Evolutionary conservation across 129 eudicot genomes (phyloP).

Genomic region (Ambrosia artemisiifolia): DNA sequence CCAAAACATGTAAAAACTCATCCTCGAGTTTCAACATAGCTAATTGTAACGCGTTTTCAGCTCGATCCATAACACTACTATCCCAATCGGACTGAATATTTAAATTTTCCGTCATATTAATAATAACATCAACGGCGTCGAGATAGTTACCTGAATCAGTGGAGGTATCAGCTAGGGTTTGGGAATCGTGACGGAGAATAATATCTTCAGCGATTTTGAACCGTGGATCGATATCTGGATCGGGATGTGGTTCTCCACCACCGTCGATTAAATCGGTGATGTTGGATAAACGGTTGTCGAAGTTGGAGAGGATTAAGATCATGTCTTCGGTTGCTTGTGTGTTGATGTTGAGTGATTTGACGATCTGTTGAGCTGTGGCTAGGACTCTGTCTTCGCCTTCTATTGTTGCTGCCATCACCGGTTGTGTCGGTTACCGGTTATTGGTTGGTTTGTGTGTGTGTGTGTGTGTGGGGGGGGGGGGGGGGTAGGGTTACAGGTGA

Average conservation of each 20-base stretch:
- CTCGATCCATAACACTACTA: constrained; percentile 52
- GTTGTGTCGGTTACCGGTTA: background rate
- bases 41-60: constrained; percentile 67
- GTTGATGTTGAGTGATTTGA: constrained; percentile 58
- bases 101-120: constrained; percentile 47
- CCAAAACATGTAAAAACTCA: constrained; percentile 59
- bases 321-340: constrained; percentile 69
- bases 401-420: constrained; percentile 49
- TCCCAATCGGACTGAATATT: constrained; percentile 24
- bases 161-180: constrained; percentile 2
- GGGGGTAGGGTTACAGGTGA: background rate
- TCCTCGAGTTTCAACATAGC: constrained; percentile 84
- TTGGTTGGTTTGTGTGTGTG: background rate
- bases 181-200: constrained; percentile 41
- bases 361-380: constrained; percentile 88
- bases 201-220: constrained; percentile 59
- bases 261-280: constrained; percentile 48
- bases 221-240: constrained; percentile 11
- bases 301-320: constrained; percentile 64
- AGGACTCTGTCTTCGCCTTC: constrained; percentile 78
- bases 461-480: constrained; percentile 1
- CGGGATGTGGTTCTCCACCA: background rate
- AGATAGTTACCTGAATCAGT: constrained; percentile 38
- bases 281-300: constrained; percentile 78
- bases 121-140: constrained; percentile 57